Base-by-base conservation (phyloP, 2,329 filamentous ascomycete genomes). In the Sclerotinia glacialis region DNA sequence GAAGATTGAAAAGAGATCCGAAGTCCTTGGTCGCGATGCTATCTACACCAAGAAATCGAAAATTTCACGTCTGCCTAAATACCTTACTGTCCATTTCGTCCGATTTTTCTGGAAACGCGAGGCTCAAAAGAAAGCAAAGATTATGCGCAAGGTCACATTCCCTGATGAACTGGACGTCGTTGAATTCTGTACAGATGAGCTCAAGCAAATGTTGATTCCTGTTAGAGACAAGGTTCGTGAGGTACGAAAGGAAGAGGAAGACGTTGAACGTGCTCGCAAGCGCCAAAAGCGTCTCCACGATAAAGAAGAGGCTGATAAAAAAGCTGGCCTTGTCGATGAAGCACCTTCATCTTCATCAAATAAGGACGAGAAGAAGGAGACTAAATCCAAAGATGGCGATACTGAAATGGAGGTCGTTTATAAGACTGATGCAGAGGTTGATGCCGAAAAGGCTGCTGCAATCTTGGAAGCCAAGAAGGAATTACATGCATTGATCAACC, bases 71-170 rank as follows among this genome's bases (percentile, higher is more conserved):
- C 82, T 97, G 59, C 95, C 95, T 23, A 96, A 97, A 78, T 97
- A 99, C 77, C 84, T 99, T 54, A 95, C 95, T 0, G 92, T 99
- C 5, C 95, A 99, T 79, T 97, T 99, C 77, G 91, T 99, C 66
- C 92, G 95, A 71, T 99, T 99, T 81, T 97, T 94, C 82, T 99
- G 95, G 95, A 94, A 96, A 76, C 88, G 90, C 56, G 92, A 96
- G 72, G 93, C 92, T 4, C 90, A 96, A 79, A 98, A 98, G 83
- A 99, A 99, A 83, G 93, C 94, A 72, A 99, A 99, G 84, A 99
- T 99, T 74, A 94, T 99, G 91, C 91, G 93, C 77, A 99, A 98
- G 80, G 95, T 99, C 67, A 94, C 92, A 0, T 99, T 99, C 77
- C 94, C 94, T 8, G 88, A 91, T 61, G 95, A 99, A 79, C 82